Percentiles rank a stretch among this genome's conserved stretches.
These are phyloP conservation scores for Scutellaria barbata DNA, from an alignment of 257 asterid species.

Conservation along the genomic window DNA sequence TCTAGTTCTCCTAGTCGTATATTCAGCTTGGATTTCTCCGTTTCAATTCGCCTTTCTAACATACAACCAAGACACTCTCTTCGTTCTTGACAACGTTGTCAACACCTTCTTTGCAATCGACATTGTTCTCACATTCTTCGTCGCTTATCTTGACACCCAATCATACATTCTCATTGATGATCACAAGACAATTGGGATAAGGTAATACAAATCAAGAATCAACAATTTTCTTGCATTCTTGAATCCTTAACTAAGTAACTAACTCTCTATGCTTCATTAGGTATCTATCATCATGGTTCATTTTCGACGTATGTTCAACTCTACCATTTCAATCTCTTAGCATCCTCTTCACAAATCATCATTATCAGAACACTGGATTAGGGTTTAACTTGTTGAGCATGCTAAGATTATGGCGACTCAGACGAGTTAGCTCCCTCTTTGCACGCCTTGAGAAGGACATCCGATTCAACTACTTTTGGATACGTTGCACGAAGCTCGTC, in stretches of 20 bases:
- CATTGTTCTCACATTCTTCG: conserved; percentile 75
- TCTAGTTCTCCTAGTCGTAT: conserved; percentile 63
- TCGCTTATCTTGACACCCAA: conserved; percentile 70
- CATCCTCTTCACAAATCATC: conserved; percentile 57
- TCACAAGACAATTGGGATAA: conserved; percentile 63
- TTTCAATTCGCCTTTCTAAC: conserved; percentile 75
- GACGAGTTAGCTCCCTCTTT: conserved; percentile 77
- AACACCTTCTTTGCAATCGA: conserved; percentile 77
- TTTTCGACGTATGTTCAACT: conserved; percentile 80
- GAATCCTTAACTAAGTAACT: background rate
- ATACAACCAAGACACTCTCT: conserved; percentile 57
- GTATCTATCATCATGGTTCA: conserved; percentile 78
- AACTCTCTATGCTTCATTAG: conserved; percentile 37
- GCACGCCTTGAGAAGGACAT: conserved; percentile 90
- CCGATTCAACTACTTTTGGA: conserved; percentile 82
- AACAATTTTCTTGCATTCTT: background rate
- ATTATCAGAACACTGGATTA: conserved; percentile 46
- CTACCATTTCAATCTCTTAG: conserved; percentile 68
- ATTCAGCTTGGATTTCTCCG: conserved; percentile 90
- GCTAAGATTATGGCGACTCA: conserved; percentile 92
- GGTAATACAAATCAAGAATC: conserved; percentile 42
- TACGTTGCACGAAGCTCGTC: conserved; percentile 71
- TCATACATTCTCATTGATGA: conserved; percentile 66
- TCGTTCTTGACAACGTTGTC: conserved; percentile 71
- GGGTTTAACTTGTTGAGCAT: conserved; percentile 69